Conservation (phyloP, 345 rosid genomes). For the Syzygium grande region DNA sequence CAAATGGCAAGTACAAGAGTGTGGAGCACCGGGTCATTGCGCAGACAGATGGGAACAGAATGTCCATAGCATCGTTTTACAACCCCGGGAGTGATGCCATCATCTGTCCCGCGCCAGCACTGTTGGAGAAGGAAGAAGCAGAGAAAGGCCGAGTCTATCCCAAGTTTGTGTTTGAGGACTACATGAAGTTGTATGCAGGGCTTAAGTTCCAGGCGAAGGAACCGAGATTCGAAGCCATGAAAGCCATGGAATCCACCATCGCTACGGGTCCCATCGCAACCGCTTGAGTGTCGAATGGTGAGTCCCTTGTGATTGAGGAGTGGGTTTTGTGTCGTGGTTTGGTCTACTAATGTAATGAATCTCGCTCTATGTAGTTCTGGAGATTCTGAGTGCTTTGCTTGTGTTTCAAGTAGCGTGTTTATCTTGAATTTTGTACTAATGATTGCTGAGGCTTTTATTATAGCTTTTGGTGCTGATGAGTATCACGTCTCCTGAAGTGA, state of each 20-base stretch:
- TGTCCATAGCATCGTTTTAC: slow-evolving; percentile 93
- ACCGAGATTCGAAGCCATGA: slow-evolving; percentile 91
- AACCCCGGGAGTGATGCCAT: slow-evolving; percentile 88
- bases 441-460: background rate
- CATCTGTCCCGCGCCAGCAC: slow-evolving; percentile 65
- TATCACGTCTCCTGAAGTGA: background rate
- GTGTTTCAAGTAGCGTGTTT: background rate
- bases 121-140: slow-evolving; percentile 33
- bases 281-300: background rate
- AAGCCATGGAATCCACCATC: slow-evolving; percentile 21
- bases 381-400: background rate
- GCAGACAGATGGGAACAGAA: slow-evolving; percentile 61
- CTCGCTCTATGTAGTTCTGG: background rate
- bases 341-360: background rate
- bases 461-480: background rate
- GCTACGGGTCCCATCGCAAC: background rate
- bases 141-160: slow-evolving; percentile 39
- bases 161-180: slow-evolving; percentile 76
- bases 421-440: background rate
- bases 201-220: slow-evolving; percentile 84
- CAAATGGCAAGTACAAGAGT: slow-evolving; percentile 93
- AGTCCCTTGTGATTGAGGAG: background rate
- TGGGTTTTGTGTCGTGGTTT: background rate
- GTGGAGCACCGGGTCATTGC: slow-evolving; percentile 81
- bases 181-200: slow-evolving; percentile 73